Evolutionary conservation across 352 stramenopile species (phyloP).

Genomic region (Globisporangium nunn): DNA sequence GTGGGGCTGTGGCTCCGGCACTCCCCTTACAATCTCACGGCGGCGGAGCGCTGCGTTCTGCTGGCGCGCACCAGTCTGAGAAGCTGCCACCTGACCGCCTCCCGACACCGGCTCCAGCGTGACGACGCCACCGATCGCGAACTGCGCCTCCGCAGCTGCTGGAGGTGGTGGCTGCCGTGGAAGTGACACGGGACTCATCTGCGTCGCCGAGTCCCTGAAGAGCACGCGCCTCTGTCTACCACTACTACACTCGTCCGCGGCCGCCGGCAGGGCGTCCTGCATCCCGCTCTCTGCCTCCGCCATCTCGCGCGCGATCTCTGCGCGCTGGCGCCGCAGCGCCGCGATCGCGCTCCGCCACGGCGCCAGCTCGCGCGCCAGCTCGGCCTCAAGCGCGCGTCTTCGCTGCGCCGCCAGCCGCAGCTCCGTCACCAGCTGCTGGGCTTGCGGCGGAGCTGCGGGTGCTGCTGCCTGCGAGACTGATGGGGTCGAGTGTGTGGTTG

Average conservation of each 20-base stretch:
- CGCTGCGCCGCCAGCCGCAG: slow-evolving; percentile 24
- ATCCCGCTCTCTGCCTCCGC: slow-evolving; percentile 17
- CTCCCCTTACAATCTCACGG: not conserved
- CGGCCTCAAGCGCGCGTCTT: slow-evolving; percentile 25
- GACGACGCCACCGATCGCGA: slow-evolving; percentile 53
- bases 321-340: slow-evolving; percentile 34
- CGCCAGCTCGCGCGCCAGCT: slow-evolving; percentile 19
- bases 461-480: not conserved
- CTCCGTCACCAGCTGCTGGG: slow-evolving; percentile 28
- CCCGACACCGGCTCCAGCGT: slow-evolving; percentile 28
- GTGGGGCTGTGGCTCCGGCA: not conserved
- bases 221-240: not conserved
- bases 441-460: slow-evolving; percentile 6
- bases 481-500: slow-evolving; percentile 1
- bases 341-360: slow-evolving; percentile 31
- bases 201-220: slow-evolving; percentile 5
- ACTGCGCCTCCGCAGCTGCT: slow-evolving; percentile 22
- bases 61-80: not conserved
- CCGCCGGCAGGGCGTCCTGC: no score
- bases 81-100: not conserved
- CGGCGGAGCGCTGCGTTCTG: not conserved
- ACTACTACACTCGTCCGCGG: no score
- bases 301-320: slow-evolving; percentile 38
- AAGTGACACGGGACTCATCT: slow-evolving; percentile 7
- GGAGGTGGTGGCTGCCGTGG: no score